phyloP scores from a whole-genome alignment of 441 rosid species.

The Populus hybrid region DNA sequence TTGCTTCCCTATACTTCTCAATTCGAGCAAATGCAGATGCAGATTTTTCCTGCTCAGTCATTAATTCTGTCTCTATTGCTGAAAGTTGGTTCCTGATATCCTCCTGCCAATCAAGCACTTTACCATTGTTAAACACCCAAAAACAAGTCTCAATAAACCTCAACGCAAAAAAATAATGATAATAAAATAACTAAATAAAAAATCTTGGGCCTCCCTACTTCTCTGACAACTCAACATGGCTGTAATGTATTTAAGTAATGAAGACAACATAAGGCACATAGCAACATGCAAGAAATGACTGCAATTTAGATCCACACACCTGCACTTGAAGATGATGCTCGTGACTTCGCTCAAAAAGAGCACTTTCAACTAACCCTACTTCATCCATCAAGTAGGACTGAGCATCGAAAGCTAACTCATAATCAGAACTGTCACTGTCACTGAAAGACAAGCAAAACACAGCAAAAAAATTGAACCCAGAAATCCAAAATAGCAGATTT shows the following conservation, averaged over 20 bases:
- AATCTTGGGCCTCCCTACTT: neutral
- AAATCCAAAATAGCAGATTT: neutral
- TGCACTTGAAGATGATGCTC: conserved; percentile 55
- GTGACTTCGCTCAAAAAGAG: conserved; percentile 47
- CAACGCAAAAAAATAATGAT: neutral
- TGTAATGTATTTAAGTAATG: neutral
- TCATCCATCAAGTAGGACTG: conserved; percentile 50
- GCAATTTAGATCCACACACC: conserved; percentile 37
- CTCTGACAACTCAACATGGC: neutral
- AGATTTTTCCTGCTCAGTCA: conserved; percentile 47
- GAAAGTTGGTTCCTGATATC: conserved; percentile 68
- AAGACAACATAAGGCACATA: conserved; percentile 1
- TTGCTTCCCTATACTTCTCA: conserved; percentile 57
- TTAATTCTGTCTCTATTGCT: conserved; percentile 55
- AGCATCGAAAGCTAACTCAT: conserved; percentile 34
- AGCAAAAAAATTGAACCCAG: neutral
- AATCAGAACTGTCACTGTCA: conserved; percentile 63
- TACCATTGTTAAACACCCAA: conserved; percentile 4
- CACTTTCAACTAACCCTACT: conserved; percentile 51
- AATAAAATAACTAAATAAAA: neutral
- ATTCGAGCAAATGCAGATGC: conserved; percentile 48
- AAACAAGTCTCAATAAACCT: neutral
- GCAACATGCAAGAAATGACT: neutral
- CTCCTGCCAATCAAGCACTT: conserved; percentile 46
- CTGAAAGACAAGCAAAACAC: conserved; percentile 15